Percentiles rank a stretch among this genome's conserved stretches.
These are phyloP conservation scores for Fistulinella staudtii DNA, from an alignment of 1,284 basidiomycete species.

Conservation along the genomic window DNA sequence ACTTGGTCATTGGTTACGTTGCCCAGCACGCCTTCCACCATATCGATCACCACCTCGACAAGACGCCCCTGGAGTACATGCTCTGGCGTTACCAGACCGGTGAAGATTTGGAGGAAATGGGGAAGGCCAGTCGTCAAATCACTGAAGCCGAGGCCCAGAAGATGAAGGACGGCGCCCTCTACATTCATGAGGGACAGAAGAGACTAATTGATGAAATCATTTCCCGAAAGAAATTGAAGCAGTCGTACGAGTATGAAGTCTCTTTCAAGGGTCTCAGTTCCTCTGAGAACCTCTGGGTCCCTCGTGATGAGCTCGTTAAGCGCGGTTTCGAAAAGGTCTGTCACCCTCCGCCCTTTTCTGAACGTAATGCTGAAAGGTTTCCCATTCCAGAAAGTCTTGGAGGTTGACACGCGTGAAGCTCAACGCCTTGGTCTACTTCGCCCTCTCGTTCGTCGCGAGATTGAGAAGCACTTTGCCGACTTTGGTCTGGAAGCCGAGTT, in stretches of 20 bases:
- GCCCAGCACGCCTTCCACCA: conserved; percentile 99
- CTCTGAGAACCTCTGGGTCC: conserved; percentile 95
- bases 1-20: conserved; percentile 98
- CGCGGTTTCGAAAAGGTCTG: conserved; percentile 93
- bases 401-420: conserved; percentile 96
- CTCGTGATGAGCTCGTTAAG: conserved; percentile 95
- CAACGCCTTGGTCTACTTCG: conserved; percentile 95
- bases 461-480: conserved; percentile 97
- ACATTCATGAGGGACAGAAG: conserved; percentile 93
- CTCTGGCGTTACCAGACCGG: conserved; percentile 99
- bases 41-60: conserved; percentile 97
- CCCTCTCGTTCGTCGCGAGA: conserved; percentile 95
- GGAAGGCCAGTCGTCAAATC: conserved; percentile 86
- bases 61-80: conserved; percentile 98
- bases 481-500: conserved; percentile 96
- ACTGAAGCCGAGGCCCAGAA: conserved; percentile 86
- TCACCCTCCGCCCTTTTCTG: conserved; percentile 3
- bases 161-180: conserved; percentile 92
- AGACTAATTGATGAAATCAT: conserved; percentile 91
- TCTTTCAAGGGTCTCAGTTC: conserved; percentile 91
- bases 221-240: conserved; percentile 95
- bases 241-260: conserved; percentile 97
- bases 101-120: conserved; percentile 96
- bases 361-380: neutral
- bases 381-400: conserved; percentile 75